A percentile compares a stretch with the other conserved stretches of the same genome.
Evolutionary conservation across 106 monocot genomes (phyloP).

Genomic region (Acorus gramineus): DNA sequence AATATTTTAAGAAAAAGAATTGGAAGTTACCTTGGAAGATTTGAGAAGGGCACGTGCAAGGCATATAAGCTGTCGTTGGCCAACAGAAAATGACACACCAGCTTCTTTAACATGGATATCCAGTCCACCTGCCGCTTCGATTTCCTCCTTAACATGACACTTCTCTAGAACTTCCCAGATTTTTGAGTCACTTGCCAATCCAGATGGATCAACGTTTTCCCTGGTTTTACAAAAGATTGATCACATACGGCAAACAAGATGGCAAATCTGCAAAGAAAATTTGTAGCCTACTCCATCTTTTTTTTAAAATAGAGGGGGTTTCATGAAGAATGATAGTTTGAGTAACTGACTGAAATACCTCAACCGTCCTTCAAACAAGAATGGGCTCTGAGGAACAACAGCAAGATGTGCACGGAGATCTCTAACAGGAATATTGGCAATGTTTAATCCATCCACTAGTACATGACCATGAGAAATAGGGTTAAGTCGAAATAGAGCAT

Average conservation of each 20-base stretch:
- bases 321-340: background rate
- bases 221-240: conserved; percentile 10
- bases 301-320: too few species aligned
- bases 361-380: conserved; percentile 84
- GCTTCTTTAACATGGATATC: conserved; percentile 64
- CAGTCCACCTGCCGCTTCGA: conserved; percentile 76
- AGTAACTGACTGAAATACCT: conserved; percentile 27
- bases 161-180: conserved; percentile 83
- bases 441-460: conserved; percentile 66
- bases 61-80: conserved; percentile 85
- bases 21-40: conserved; percentile 64
- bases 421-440: conserved; percentile 52
- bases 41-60: conserved; percentile 85
- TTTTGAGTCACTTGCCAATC: conserved; percentile 36
- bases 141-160: conserved; percentile 54
- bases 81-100: conserved; percentile 71
- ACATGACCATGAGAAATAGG: conserved; percentile 67
- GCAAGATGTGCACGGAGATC: conserved; percentile 66
- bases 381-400: conserved; percentile 93
- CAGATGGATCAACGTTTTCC: conserved; percentile 89
- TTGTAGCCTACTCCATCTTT: too few species aligned
- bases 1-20: too few species aligned
- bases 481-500: conserved; percentile 88
- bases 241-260: background rate
- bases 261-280: too few species aligned